Percentiles rank a stretch among this genome's conserved stretches.
phyloP scores from a whole-genome alignment of 2,329 filamentous ascomycete species.

The Ophiostoma sp. region DNA sequence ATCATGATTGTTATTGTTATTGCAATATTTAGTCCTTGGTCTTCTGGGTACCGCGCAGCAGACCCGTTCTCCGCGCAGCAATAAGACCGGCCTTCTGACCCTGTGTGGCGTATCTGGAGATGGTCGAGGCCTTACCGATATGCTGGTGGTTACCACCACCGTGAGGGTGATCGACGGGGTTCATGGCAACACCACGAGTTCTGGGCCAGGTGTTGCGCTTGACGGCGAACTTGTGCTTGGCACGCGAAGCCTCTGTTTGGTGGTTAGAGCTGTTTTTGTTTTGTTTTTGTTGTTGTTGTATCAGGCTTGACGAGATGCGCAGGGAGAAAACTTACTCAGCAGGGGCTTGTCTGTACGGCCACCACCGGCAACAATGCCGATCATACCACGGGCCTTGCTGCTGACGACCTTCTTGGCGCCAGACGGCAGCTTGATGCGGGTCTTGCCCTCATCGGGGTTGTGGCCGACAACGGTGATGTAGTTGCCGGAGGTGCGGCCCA shows the following conservation, averaged over 20 bases:
- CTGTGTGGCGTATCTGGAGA: constrained; percentile 93
- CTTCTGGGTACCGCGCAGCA: constrained; percentile 99
- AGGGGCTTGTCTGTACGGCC: constrained; percentile 99
- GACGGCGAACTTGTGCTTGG: constrained; percentile 99
- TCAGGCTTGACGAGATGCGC: too few relatives aligned
- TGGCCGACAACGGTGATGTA: constrained; percentile 97
- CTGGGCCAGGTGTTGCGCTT: constrained; percentile 99
- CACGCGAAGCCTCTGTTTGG: constrained; percentile 84
- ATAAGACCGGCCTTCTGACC: constrained; percentile 99
- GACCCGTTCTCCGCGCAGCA: constrained; percentile 98
- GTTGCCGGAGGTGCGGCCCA: constrained; percentile 97
- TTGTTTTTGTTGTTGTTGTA: too few relatives aligned
- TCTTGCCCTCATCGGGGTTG: constrained; percentile 99
- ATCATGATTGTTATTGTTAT: constrained; percentile 41
- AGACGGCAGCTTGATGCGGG: constrained; percentile 97
- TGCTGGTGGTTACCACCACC: constrained; percentile 99
- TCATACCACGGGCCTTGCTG: constrained; percentile 92
- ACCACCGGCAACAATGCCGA: constrained; percentile 98
- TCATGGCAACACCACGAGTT: constrained; percentile 99
- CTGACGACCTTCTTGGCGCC: constrained; percentile 99
- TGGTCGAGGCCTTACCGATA: constrained; percentile 99
- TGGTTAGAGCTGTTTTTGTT: constrained; percentile 9
- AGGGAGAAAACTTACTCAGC: constrained; percentile 60
- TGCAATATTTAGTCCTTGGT: constrained; percentile 76
- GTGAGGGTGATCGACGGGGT: constrained; percentile 98